phyloP scores from a whole-genome alignment of 768 basidiomycete species.

The Daedaleopsis nitida region DNA sequence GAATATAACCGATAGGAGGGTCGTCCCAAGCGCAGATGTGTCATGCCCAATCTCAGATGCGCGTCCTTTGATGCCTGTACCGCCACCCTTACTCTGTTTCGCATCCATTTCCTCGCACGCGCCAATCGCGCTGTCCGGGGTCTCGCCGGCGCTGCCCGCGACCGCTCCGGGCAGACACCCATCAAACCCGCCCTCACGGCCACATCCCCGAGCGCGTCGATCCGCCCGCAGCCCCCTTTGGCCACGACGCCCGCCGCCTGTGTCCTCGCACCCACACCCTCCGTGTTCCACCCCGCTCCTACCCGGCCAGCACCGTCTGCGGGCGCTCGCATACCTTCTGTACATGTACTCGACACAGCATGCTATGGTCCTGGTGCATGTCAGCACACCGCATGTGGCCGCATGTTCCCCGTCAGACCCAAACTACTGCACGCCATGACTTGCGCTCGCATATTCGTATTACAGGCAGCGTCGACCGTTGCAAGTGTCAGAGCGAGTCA shows the following conservation, averaged over 20 bases:
- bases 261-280: too few relatives aligned
- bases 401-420: too few relatives aligned
- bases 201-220: neutral
- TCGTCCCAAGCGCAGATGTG: conserved; percentile 9
- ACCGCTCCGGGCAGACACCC: neutral
- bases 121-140: conserved; percentile 10
- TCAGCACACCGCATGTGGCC: too few relatives aligned
- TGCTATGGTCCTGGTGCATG: too few relatives aligned
- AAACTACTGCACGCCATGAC: too few relatives aligned
- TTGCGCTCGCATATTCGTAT: too few relatives aligned
- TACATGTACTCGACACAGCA: too few relatives aligned
- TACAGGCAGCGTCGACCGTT: too few relatives aligned
- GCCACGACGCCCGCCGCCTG: neutral
- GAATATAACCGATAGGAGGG: conserved; percentile 15
- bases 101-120: neutral
- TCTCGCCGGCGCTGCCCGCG: conserved; percentile 3
- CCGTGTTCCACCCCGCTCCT: too few relatives aligned
- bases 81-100: conserved; percentile 18
- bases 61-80: conserved; percentile 13
- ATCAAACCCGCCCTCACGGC: conserved; percentile 3
- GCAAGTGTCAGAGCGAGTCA: too few relatives aligned
- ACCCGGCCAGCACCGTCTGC: neutral
- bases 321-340: neutral
- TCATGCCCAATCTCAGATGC: conserved; percentile 12
- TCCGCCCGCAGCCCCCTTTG: neutral